Conservation (phyloP, 768 basidiomycete genomes). For the Pleurotus giganteus region DNA sequence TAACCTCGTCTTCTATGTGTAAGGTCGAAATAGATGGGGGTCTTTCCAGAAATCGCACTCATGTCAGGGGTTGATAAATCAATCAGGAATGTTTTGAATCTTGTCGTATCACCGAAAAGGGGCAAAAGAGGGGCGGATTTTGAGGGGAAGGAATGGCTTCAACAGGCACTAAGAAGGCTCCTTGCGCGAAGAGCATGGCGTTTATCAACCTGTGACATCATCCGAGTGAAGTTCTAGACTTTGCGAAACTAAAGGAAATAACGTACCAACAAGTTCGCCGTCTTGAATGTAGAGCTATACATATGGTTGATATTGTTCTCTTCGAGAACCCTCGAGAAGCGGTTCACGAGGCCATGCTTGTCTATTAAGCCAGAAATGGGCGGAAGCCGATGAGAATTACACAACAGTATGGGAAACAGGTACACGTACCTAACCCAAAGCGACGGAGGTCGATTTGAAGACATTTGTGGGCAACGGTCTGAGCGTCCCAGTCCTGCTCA, state of each 20-base stretch:
- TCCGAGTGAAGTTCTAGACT: not conserved
- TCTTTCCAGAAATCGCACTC: not conserved
- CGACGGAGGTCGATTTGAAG: constrained; percentile 73
- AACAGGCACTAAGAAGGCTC: constrained; percentile 57
- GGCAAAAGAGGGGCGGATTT: not conserved
- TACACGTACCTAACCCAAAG: constrained; percentile 62
- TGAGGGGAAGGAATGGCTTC: constrained; percentile 15
- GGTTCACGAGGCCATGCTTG: constrained; percentile 75
- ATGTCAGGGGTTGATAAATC: too few species aligned
- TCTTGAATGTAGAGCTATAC: constrained; percentile 83
- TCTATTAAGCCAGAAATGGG: constrained; percentile 38
- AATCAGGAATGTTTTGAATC: too few species aligned
- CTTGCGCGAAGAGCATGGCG: constrained; percentile 55
- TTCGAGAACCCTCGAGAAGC: constrained; percentile 71
- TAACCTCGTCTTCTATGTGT: not conserved
- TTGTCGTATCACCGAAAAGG: too few species aligned
- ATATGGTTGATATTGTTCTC: constrained; percentile 77
- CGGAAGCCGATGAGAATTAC: constrained; percentile 6
- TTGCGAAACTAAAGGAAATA: constrained; percentile 5
- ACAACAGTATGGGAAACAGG: not conserved
- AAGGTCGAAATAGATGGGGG: not conserved
- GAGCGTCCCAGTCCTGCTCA: constrained; percentile 35
- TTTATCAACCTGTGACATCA: constrained; percentile 48
- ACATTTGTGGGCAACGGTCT: constrained; percentile 53
- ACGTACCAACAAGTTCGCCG: constrained; percentile 72